Percentiles rank a stretch among this genome's conserved stretches.
These are phyloP conservation scores for Sphagnum contortum DNA, from an alignment of 225 moss, liverwort and hornwort genomes.

Conservation along the genomic window DNA sequence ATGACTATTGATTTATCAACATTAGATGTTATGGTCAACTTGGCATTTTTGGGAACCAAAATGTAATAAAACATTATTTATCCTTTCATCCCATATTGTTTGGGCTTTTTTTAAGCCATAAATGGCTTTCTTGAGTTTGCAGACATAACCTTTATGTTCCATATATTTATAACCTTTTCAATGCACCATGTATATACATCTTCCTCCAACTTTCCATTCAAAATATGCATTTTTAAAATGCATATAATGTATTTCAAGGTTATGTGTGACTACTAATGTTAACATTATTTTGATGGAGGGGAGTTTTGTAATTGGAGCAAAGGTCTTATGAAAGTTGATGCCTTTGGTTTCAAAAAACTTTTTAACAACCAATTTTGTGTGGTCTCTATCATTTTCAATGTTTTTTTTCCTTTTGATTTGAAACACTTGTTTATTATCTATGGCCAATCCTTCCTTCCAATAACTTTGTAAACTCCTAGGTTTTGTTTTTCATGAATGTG, in stretches of 20 bases:
- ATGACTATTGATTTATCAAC: not conserved
- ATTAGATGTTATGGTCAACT: not conserved
- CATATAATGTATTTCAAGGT: not conserved
- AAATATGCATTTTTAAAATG: not conserved
- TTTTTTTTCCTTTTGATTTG: not conserved
- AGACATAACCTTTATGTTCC: not conserved
- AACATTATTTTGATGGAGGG: not conserved
- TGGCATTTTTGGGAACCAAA: not conserved
- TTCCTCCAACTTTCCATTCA: not conserved
- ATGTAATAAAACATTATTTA: not conserved
- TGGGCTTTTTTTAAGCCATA: not conserved
- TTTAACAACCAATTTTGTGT: constrained; percentile 1
- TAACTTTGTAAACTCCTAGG: not conserved
- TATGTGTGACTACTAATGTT: not conserved
- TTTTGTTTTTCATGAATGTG: not conserved
- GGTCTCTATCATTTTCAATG: not conserved
- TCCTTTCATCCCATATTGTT: not conserved
- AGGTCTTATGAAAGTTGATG: not conserved
- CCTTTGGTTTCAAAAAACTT: not conserved
- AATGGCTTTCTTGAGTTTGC: not conserved
- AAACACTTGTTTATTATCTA: constrained; percentile 3
- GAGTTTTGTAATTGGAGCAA: constrained; percentile 1
- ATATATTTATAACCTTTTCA: not conserved
- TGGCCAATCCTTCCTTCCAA: not conserved
- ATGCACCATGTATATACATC: not conserved